Evolutionary conservation across 495 filamentous ascomycete species (phyloP), one percentile per base, ranked within the genome.

Genomic region (Aspergillus cavernicola): DNA sequence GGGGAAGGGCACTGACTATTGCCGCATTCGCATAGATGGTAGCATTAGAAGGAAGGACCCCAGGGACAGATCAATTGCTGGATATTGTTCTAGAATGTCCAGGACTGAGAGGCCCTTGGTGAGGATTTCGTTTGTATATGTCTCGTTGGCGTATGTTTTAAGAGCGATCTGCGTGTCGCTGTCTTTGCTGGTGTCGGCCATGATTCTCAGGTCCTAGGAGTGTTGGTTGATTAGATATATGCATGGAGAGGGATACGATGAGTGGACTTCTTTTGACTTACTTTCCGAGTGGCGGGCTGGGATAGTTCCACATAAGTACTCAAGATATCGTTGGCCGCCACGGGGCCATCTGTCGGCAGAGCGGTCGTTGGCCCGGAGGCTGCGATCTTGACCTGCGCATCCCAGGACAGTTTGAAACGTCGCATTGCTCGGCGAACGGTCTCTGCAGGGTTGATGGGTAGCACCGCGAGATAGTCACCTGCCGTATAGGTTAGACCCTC

Each of bases 11-110:
- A 41, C 38, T n/a, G 20, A 44, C 24, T 89, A 90, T 64, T 85
- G 81, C n/a, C 86, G 78, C 12, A 81, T 72, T 18, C 81, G 78
- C 75, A 90, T 81, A 1, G 84, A 82, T 4, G 42, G 41, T 0
- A 59, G 52, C 52, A 55, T 41, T 13, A 16, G 74, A 6, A 75
- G 41, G 15, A 85, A 62, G 33, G 66, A 82, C 36, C 86, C 85
- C 39, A 89, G 65, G 0, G 84, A 81, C 4, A 85, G 62, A 50
- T 70, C 72, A 38, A 85, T 77, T 52, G 78, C 69, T 49, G 40
- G 48, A 22, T 42, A 24, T 10, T 35, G 26, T 16, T 52, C 47
- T 12, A 59, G 36, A 8, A 59, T 33, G 39, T 55, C 52, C 19
- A 42, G 42, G n/a, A 39, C 35, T 4, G 41, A 47, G 15, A 47